Base-by-base conservation (phyloP, 495 filamentous ascomycete genomes). In the Staphylotrichum longicolle region DNA sequence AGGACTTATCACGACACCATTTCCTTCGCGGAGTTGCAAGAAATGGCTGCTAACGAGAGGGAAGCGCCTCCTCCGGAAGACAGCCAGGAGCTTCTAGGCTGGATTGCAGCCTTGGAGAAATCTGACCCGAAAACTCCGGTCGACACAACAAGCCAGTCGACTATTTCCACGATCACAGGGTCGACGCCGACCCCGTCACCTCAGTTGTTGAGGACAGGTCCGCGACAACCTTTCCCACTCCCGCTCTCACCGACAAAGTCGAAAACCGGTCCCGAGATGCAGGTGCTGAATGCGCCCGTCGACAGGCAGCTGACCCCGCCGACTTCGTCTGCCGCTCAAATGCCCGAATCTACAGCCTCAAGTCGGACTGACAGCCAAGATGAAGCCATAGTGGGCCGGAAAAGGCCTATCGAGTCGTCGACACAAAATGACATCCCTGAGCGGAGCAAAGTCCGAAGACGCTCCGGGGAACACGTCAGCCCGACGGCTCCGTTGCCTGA, bases 21-120 rank as follows among this genome's bases (percentile, higher is more conserved):
- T 30, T 72, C 71, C 0, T 80, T 81, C 39, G n/a, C 53, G 1
- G 74, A 81, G 37, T 68, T 81, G 7, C 78, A 80, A 45, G 69
- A 75, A 8, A 68, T 79, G 57, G 79, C 79, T 1, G 51, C 61
- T 20, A 65, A 72, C n/a, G 72, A 74, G 40, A 77, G 61, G n/a
- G 64, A 70, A 33, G 50, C 62, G 33, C 65, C 72, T 1, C 62
- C 70, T 1, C 61, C 69, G 0, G 76, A 76, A 14, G 63, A 82
- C 35, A 75, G 73, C n/a, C 73, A 83, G 37, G 80, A 87, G 63
- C 72, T 81, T 63, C 72, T 75, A 3, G 61, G 74, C 2, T 90
- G 86, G 85, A 69, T 78, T 34, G 75, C 79, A 11, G 81, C 78
- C 7, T 66, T 90, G 10, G 80, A 83, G 56, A 63, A 66, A 44